phyloP scores from a whole-genome alignment of 2,329 filamentous ascomycete genomes.

The Talaromyces islandicus region DNA sequence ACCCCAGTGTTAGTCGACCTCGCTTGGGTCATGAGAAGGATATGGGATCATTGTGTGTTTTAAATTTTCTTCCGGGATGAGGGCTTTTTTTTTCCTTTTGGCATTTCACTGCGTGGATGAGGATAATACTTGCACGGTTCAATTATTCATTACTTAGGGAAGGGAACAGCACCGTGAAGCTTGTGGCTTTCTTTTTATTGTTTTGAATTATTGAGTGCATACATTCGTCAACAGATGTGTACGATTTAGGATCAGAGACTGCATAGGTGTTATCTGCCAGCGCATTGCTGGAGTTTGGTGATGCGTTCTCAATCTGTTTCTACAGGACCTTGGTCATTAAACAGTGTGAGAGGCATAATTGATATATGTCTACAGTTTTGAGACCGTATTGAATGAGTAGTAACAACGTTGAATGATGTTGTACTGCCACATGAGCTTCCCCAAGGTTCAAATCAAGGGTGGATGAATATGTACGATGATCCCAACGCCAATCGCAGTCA shows the following conservation, averaged over 20 bases:
- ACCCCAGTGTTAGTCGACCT: background rate
- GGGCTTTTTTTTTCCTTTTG: background rate
- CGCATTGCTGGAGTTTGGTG: background rate
- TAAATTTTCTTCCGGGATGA: background rate
- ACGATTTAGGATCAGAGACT: background rate
- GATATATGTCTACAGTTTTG: background rate
- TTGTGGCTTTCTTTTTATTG: background rate
- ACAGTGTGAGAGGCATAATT: background rate
- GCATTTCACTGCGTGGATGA: background rate
- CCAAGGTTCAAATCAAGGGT: background rate
- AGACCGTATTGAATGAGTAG: background rate
- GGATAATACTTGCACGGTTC: background rate
- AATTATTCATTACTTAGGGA: background rate
- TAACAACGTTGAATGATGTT: background rate
- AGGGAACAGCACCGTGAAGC: background rate
- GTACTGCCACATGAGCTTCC: background rate
- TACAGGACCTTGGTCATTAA: background rate
- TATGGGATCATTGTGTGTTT: background rate
- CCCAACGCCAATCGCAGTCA: background rate
- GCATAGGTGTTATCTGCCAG: background rate
- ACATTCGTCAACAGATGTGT: background rate
- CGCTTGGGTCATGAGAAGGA: background rate
- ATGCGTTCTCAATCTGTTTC: background rate
- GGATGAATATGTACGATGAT: background rate
- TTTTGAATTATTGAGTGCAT: background rate